Base-by-base conservation (phyloP, 129 eudicot species). In the Tagetes erecta region DNA sequence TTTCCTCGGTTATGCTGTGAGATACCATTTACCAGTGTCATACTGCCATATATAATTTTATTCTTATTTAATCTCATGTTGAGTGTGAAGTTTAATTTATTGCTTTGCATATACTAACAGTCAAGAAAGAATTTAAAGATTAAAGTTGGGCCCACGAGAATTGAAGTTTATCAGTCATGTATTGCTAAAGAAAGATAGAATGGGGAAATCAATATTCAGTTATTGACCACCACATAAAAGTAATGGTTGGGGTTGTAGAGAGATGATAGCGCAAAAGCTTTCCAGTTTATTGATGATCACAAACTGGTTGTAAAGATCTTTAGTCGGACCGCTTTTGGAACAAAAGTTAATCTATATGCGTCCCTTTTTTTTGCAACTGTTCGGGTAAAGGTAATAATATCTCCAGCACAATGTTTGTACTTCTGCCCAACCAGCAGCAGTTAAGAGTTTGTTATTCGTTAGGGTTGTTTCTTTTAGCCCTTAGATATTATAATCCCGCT, bases 91-190 rank as follows among this genome's bases (percentile, higher is more conserved):
- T 70, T 73, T 81, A 71, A 78, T 80, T 62, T 84, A 66, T 84
- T 76, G 81, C 80, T 86, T 86, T 86, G 85, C 84, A 56, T 80
- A 86, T 80, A 86, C 80, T 67, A 86, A 83, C 90, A 86, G 90
- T 83, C 82, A 64, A 80, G 84, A 85, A 85, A 77, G 85, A 86
- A 83, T 67, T 41, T 86, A 86, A 80, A 86, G 87, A 78, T 77
- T 82, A 80, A 73, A 82, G 83, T 73, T 80, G 81, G 74, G 53
- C 80, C 72, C 66, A 75, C 76, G 75, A 68, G 84, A 83, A 74
- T 80, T 71, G 84, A 73, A 76, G 82, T 80, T 67, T 80, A 47
- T 78, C 78, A 33, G 42, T 76, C 76, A 68, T 65, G 78, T 74
- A 78, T 79, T 73, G 80, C 80, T 74, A 78, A 74, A 78, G 86